Evolutionary conservation across 371 early-diverging fungal genomes (phyloP).

Genomic region (Entomophthora muscae): DNA sequence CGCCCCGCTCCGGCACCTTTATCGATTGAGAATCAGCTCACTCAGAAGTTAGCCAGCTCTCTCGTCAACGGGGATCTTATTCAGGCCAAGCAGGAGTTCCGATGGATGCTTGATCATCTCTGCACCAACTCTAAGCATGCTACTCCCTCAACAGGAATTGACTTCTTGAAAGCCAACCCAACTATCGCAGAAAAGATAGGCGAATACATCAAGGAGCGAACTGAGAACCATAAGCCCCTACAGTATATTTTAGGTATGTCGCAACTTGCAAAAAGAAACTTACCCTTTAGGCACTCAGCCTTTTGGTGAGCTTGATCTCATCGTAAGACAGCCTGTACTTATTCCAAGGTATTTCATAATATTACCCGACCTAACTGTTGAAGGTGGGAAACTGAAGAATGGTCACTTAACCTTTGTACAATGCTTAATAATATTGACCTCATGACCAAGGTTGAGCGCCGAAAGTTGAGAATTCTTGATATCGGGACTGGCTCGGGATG

Average conservation of each 20-base stretch:
- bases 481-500: constrained; percentile 81
- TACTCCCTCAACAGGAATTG: neutral
- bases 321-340: constrained; percentile 49
- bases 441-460: neutral
- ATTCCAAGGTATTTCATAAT: constrained; percentile 49
- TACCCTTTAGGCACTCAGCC: constrained; percentile 49
- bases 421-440: constrained; percentile 15
- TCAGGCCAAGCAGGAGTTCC: neutral
- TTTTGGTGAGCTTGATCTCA: constrained; percentile 57
- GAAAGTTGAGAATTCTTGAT: constrained; percentile 49
- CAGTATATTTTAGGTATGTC: neutral
- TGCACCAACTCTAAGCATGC: neutral
- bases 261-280: neutral
- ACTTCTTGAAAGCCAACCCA: neutral
- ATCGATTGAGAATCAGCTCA: neutral
- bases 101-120: neutral
- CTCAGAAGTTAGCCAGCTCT: neutral
- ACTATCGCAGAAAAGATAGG: neutral
- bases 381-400: constrained; percentile 88
- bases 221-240: neutral
- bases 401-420: constrained; percentile 38
- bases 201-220: neutral
- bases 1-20: neutral
- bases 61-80: neutral
- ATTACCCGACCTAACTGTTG: neutral